phyloP scores from a whole-genome alignment of 208 protist genomes.

The Herpetomonas muscarum region DNA sequence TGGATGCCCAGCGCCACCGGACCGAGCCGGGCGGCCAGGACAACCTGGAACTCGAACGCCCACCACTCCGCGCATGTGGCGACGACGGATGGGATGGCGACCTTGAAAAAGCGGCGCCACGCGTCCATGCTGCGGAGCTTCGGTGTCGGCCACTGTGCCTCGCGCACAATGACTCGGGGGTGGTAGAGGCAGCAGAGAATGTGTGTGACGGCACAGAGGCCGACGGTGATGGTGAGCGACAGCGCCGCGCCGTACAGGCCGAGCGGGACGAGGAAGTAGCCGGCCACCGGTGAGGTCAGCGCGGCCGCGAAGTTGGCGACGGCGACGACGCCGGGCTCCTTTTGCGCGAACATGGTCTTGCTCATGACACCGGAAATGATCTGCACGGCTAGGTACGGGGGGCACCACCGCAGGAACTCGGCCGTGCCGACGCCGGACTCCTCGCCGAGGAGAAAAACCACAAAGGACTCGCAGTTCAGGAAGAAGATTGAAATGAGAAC shows the following conservation, averaged over 20 bases:
- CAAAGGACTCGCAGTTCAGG: constrained; percentile 28
- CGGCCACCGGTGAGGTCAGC: constrained; percentile 36
- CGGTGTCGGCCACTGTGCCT: constrained; percentile 53
- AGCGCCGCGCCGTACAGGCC: constrained; percentile 52
- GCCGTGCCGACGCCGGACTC: constrained; percentile 35
- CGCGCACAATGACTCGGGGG: constrained; percentile 40
- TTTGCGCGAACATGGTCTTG: constrained; percentile 66
- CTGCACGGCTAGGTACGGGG: constrained; percentile 52
- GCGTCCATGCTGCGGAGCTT: constrained; percentile 28
- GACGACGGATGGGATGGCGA: constrained; percentile 52
- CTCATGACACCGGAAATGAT: constrained; percentile 54
- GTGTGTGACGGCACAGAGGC: constrained; percentile 30
- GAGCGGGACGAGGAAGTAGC: constrained; percentile 54
- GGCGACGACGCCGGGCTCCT: constrained; percentile 41
- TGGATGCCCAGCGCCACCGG: constrained; percentile 41
- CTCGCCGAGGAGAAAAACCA: constrained; percentile 35
- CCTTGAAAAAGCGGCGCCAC: constrained; percentile 43
- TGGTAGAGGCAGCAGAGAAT: constrained; percentile 43
- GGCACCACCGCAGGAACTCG: constrained; percentile 42
- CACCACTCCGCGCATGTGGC: constrained; percentile 74
- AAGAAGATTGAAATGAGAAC: constrained; percentile 53
- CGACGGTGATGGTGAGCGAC: constrained; percentile 29
- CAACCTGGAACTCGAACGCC: constrained; percentile 63
- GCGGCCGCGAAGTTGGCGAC: constrained; percentile 45
- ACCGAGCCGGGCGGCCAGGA: constrained; percentile 44